Conservation (phyloP, 75 land plant species). For the Sequoia sempervirens region DNA sequence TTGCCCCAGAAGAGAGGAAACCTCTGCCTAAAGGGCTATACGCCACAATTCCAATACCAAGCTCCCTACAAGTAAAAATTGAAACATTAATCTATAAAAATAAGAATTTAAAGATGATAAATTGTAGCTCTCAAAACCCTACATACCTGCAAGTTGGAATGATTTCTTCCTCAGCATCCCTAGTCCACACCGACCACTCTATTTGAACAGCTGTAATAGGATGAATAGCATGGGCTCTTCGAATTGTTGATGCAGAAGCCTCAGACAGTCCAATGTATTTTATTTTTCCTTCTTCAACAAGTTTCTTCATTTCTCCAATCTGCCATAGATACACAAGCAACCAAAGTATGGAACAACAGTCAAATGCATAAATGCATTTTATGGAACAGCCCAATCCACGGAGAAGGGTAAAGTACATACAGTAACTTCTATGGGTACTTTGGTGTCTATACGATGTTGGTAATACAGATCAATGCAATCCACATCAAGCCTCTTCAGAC, state of each 20-base stretch:
- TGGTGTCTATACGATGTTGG: constrained; percentile 54
- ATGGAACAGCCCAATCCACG: no score
- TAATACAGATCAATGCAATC: constrained; percentile 74
- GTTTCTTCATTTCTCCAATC: constrained; percentile 54
- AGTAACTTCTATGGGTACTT: constrained; percentile 60
- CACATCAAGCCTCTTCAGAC: constrained; percentile 55
- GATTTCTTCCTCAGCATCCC: constrained; percentile 50
- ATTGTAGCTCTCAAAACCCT: no score
- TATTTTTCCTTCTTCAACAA: constrained; percentile 51
- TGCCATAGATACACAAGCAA: neutral
- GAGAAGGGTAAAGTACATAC: constrained; percentile 12
- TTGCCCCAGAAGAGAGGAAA: constrained; percentile 35
- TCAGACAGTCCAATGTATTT: constrained; percentile 51
- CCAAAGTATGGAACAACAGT: neutral
- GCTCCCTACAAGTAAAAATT: constrained; percentile 13
- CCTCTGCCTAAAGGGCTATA: constrained; percentile 61
- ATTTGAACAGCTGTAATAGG: constrained; percentile 56
- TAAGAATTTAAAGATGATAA: no score
- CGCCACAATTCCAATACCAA: constrained; percentile 63
- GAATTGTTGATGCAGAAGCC: constrained; percentile 43
- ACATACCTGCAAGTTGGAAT: constrained; percentile 57
- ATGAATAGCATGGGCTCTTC: constrained; percentile 60
- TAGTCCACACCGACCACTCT: constrained; percentile 61
- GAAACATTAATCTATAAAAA: no score
- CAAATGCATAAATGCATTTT: no score